Percentiles rank a stretch among this genome's conserved stretches.
Conservation (phyloP, 177 flowering plant genomes). For the Telopea speciosissima region DNA sequence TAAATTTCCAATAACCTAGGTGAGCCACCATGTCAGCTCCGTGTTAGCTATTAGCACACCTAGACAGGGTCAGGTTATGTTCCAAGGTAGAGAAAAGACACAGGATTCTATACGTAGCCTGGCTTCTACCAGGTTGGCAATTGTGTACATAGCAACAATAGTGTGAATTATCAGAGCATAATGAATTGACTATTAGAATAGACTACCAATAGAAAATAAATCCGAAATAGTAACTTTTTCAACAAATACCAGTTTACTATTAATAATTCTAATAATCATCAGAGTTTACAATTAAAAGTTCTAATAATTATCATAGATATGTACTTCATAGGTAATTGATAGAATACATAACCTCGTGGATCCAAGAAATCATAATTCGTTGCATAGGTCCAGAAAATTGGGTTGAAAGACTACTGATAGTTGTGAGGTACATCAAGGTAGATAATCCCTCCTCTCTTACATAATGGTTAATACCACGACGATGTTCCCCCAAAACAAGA, state of each 20-base stretch:
- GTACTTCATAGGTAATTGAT: no score
- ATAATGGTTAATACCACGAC: no score
- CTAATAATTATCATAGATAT: not conserved
- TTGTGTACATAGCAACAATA: not conserved
- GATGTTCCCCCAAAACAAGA: no score
- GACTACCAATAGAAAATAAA: not conserved
- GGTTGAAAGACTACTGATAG: no score
- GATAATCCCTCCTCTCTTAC: no score
- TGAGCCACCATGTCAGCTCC: not conserved
- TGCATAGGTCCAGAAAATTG: no score
- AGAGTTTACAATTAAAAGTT: no score
- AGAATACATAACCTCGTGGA: no score
- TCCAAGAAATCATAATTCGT: no score
- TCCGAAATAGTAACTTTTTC: not conserved
- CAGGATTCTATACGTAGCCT: not conserved
- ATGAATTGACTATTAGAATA: not conserved
- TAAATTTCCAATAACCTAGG: not conserved
- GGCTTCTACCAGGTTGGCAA: not conserved
- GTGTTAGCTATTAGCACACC: not conserved
- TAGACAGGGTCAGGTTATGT: not conserved
- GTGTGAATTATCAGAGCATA: not conserved
- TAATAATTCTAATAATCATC: not conserved
- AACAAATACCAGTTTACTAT: no score
- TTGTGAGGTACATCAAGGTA: no score
- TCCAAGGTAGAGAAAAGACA: not conserved